Evolutionary conservation across 192 early-diverging fungal genomes (phyloP).

Genomic region (Backusella sp.): DNA sequence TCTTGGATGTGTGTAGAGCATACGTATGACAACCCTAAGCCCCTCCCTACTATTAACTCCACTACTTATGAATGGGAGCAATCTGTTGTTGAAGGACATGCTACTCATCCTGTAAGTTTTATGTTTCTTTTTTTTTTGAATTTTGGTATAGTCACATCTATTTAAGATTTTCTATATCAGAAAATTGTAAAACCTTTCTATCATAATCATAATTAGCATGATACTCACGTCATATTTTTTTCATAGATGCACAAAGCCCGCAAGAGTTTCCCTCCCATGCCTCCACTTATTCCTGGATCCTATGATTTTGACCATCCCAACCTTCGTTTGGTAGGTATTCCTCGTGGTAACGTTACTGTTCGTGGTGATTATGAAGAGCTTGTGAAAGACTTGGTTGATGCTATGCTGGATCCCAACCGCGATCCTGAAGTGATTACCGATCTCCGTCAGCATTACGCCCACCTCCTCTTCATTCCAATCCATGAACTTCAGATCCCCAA

Average conservation of each 20-base stretch:
- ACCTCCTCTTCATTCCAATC: slow-evolving; percentile 52
- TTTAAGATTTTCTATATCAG: neutral
- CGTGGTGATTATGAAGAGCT: slow-evolving; percentile 48
- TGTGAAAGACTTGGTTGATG: slow-evolving; percentile 36
- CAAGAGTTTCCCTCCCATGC: slow-evolving; percentile 53
- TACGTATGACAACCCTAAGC: slow-evolving; percentile 37
- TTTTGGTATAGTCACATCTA: neutral
- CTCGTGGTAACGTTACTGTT: slow-evolving; percentile 37
- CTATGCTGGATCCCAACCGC: neutral
- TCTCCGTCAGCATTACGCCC: slow-evolving; percentile 15
- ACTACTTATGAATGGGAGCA: slow-evolving; percentile 65
- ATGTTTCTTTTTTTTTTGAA: neutral
- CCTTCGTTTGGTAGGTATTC: slow-evolving; percentile 51
- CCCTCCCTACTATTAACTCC: slow-evolving; percentile 34
- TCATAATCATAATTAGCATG: too few relatives aligned
- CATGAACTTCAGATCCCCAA: slow-evolving; percentile 65
- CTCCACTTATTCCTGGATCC: slow-evolving; percentile 36
- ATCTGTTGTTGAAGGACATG: slow-evolving; percentile 62
- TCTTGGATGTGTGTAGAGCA: slow-evolving; percentile 1
- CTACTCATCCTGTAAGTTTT: slow-evolving; percentile 57
- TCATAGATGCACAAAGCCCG: slow-evolving; percentile 61
- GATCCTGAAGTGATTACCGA: neutral
- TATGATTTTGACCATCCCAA: slow-evolving; percentile 39
- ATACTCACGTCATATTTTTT: slow-evolving; percentile 1
- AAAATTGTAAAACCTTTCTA: neutral